A percentile compares a stretch with the other conserved stretches of the same genome.
These are phyloP conservation scores for Chytriomyces sp. DNA, from an alignment of 192 early-diverging fungal species.

Conservation along the genomic window DNA sequence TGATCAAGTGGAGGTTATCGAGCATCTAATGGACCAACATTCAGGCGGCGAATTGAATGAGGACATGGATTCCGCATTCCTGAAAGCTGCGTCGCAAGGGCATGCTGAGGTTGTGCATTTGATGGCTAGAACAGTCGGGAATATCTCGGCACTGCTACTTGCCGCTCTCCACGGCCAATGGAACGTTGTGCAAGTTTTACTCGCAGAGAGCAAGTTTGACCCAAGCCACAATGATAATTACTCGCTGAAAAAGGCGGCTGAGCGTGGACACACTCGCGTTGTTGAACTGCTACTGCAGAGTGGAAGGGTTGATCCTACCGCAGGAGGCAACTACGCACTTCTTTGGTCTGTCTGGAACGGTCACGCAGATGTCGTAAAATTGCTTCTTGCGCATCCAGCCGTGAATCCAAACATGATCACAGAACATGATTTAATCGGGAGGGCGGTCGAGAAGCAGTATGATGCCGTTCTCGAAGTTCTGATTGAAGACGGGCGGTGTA, in stretches of 20 bases:
- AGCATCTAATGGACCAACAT: too few relatives aligned
- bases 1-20: too few relatives aligned
- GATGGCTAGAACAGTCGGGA: neutral
- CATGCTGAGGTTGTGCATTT: too few relatives aligned
- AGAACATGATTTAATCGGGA: neutral
- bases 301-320: neutral
- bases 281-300: neutral
- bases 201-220: neutral
- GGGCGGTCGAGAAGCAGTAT: neutral
- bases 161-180: neutral
- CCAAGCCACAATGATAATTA: neutral
- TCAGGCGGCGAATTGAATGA: too few relatives aligned
- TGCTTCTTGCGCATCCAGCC: neutral
- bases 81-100: neutral
- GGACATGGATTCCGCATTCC: neutral
- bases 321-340: neutral
- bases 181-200: neutral
- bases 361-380: neutral
- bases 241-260: neutral
- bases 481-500: neutral
- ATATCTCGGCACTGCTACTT: neutral
- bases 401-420: neutral
- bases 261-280: neutral
- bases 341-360: neutral
- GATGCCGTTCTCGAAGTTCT: neutral